A percentile compares a stretch with the other conserved stretches of the same genome.
These are phyloP conservation scores for Inga laurina DNA, from an alignment of 306 rosid genomes.

Conservation along the genomic window DNA sequence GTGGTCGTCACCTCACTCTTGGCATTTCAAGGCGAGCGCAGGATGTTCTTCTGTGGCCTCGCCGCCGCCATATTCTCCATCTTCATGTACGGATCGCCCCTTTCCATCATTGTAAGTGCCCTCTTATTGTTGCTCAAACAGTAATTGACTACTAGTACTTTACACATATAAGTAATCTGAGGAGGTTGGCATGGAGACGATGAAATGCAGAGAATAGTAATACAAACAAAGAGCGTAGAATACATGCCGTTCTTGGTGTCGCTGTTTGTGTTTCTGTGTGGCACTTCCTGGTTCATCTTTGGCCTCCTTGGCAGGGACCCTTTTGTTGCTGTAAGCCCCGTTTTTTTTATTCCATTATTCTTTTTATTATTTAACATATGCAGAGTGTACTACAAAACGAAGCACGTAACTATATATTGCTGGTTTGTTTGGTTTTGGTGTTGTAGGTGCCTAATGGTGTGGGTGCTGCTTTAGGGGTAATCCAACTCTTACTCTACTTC, in stretches of 20 bases:
- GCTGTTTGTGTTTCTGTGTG: background rate
- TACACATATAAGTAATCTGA: background rate
- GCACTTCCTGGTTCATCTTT: slow-evolving; percentile 15
- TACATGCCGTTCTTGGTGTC: slow-evolving; percentile 8
- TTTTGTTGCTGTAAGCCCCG: background rate
- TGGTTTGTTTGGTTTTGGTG: background rate
- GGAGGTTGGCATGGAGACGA: background rate
- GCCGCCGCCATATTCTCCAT: slow-evolving; percentile 38
- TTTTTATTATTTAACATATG: no score
- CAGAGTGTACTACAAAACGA: no score
- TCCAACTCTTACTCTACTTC: slow-evolving; percentile 55
- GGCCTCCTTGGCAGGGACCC: slow-evolving; percentile 4
- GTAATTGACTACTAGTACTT: background rate
- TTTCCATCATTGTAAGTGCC: background rate
- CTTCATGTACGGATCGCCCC: background rate
- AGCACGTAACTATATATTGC: background rate
- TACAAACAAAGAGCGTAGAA: slow-evolving; percentile 1
- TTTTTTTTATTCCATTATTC: background rate
- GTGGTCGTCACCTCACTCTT: slow-evolving; percentile 54
- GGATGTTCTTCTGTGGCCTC: slow-evolving; percentile 56
- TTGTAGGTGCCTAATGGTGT: slow-evolving; percentile 50
- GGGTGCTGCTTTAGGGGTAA: slow-evolving; percentile 53
- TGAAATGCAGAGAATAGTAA: background rate
- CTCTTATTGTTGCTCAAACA: background rate
- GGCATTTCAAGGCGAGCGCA: slow-evolving; percentile 31